Percentiles rank a stretch among this genome's conserved stretches.
Evolutionary conservation across 352 stramenopile genomes (phyloP).

Genomic region (Globisporangium canariense): DNA sequence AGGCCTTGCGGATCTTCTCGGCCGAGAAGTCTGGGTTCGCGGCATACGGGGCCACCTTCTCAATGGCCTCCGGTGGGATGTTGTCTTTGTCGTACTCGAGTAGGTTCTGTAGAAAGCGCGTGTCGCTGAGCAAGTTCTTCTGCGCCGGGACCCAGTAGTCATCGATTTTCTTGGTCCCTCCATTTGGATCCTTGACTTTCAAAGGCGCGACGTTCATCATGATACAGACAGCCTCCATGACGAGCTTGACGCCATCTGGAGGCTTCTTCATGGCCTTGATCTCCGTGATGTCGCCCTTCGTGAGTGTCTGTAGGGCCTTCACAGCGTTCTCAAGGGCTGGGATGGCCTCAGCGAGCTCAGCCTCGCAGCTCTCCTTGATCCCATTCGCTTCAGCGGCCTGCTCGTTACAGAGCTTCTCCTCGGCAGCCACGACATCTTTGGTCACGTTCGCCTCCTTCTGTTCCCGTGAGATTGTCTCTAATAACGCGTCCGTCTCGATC

Average conservation of each 20-base stretch:
- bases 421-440: conserved; percentile 76
- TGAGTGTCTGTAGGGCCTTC: conserved; percentile 91
- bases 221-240: conserved; percentile 94
- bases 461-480: conserved; percentile 88
- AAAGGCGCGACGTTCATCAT: conserved; percentile 93
- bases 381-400: conserved; percentile 84
- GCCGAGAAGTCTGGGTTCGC: conserved; percentile 90
- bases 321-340: conserved; percentile 90
- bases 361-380: conserved; percentile 91
- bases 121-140: conserved; percentile 91
- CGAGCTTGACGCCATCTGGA: conserved; percentile 91
- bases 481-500: conserved; percentile 86
- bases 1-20: conserved; percentile 94
- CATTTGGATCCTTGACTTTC: conserved; percentile 91
- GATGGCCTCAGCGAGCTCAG: conserved; percentile 90
- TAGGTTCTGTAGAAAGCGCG: conserved; percentile 91
- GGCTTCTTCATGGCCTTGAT: conserved; percentile 97
- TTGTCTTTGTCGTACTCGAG: conserved; percentile 97
- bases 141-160: conserved; percentile 94
- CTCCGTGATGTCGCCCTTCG: conserved; percentile 92
- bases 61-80: conserved; percentile 88
- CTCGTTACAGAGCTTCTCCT: conserved; percentile 85
- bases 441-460: conserved; percentile 88
- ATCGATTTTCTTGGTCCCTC: conserved; percentile 90
- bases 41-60: conserved; percentile 85